Percentiles rank a stretch among this genome's conserved stretches.
Evolutionary conservation across 495 filamentous ascomycete species (phyloP).

Genomic region (Delitschia confertaspora): DNA sequence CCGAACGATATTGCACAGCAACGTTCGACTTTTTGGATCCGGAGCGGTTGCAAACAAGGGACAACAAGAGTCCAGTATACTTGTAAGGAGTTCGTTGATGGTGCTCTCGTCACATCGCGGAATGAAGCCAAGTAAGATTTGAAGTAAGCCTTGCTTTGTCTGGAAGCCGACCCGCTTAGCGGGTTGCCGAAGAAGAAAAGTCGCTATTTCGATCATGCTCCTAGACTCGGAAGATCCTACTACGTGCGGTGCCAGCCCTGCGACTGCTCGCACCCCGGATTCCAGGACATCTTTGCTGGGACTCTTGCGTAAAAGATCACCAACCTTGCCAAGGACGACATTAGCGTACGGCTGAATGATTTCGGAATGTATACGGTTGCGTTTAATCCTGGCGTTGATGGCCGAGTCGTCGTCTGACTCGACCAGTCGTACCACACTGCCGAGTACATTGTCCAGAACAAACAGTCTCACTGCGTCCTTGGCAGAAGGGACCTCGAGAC

Average conservation of each 20-base stretch:
- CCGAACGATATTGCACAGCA: constrained; percentile 60
- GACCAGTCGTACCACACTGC: constrained; percentile 57
- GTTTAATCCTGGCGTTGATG: constrained; percentile 7
- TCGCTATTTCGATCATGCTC: constrained; percentile 63
- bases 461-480: constrained; percentile 86
- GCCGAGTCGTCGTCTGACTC: constrained; percentile 40
- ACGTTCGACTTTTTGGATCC: constrained; percentile 61
- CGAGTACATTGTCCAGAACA: constrained; percentile 62
- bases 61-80: constrained; percentile 54
- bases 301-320: constrained; percentile 53
- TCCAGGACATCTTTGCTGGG: constrained; percentile 62
- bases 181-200: constrained; percentile 77
- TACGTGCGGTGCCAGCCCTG: constrained; percentile 64
- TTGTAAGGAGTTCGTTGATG: constrained; percentile 47
- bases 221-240: constrained; percentile 57
- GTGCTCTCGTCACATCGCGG: constrained; percentile 50
- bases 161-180: constrained; percentile 68
- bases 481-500: constrained; percentile 60
- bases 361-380: constrained; percentile 9
- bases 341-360: constrained; percentile 24
- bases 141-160: constrained; percentile 71
- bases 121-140: constrained; percentile 66
- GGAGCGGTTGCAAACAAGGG: constrained; percentile 81
- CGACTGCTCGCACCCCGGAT: constrained; percentile 66
- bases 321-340: constrained; percentile 37